Evolutionary conservation across 176 grass and related monocot species (phyloP).

Genomic region (Phoenix dactylifera): DNA sequence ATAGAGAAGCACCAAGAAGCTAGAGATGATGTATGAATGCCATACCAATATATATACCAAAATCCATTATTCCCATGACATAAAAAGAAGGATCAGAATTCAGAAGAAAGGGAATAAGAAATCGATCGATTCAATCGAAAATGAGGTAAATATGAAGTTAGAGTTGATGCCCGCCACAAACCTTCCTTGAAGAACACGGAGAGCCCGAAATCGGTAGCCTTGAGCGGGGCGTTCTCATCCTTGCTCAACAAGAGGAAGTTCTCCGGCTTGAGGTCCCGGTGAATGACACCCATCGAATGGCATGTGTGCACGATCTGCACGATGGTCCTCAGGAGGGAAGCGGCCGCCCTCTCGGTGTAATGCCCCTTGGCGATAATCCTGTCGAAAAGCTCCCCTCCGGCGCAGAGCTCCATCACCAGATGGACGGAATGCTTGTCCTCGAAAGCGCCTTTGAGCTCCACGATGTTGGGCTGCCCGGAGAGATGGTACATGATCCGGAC

Average conservation of each 20-base stretch:
- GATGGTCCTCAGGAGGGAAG: constrained; percentile 12
- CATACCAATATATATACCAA: no score
- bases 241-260: constrained; percentile 9
- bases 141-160: no score
- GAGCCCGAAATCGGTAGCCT: constrained; percentile 10
- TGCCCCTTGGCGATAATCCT: constrained; percentile 15
- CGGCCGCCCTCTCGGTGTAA: constrained; percentile 16
- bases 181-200: constrained; percentile 17
- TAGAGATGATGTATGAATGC: no score
- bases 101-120: no score
- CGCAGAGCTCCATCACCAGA: constrained; percentile 18
- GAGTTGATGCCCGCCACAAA: background rate
- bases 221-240: constrained; percentile 17
- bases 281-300: constrained; percentile 18
- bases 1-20: no score
- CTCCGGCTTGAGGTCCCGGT: constrained; percentile 16
- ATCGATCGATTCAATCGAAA: no score
- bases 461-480: constrained; percentile 12
- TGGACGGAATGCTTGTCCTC: constrained; percentile 22
- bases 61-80: no score
- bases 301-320: constrained; percentile 16
- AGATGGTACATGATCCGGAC: constrained; percentile 20
- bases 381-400: constrained; percentile 16
- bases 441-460: constrained; percentile 13
- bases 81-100: no score